Evolutionary conservation across 2,329 filamentous ascomycete genomes (phyloP).

Genomic region (Thielaviopsis populi): DNA sequence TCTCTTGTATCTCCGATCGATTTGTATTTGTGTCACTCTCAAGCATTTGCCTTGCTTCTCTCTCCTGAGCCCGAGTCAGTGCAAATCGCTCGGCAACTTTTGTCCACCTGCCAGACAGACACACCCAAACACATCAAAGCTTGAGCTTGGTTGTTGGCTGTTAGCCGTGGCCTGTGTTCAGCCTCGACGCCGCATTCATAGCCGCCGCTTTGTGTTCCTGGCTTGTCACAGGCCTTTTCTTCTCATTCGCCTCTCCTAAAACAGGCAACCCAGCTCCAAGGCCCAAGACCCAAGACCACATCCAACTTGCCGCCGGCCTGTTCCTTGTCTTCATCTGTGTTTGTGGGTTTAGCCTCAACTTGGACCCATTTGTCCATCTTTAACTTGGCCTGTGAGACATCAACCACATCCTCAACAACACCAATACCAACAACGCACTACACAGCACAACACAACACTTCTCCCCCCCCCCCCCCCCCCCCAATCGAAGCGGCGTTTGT

Average conservation of each 20-base stretch:
- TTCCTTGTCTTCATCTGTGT: conserved; percentile 4
- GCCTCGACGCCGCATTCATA: not conserved
- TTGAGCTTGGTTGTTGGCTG: not conserved
- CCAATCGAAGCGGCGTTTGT: not conserved
- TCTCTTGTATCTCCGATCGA: not conserved
- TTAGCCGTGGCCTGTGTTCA: not conserved
- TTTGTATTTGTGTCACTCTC: not conserved
- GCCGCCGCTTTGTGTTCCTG: not conserved
- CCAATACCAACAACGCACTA: not conserved
- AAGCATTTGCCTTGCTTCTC: not conserved
- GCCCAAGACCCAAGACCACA: not conserved
- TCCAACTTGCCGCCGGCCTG: not conserved
- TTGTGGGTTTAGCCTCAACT: not conserved
- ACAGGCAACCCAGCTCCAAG: not conserved
- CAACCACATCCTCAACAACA: not conserved
- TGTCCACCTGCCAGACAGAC: not conserved
- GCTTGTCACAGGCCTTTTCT: not conserved
- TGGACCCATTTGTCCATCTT: not conserved
- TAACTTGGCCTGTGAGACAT: not conserved
- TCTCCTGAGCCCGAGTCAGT: not conserved
- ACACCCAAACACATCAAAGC: too few species aligned
- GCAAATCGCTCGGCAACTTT: not conserved
- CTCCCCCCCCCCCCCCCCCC: not conserved
- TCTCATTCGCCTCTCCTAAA: not conserved
- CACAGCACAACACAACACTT: not conserved